Base-by-base conservation (phyloP, 805 yeast species). In the Candida odintsovae region DNA sequence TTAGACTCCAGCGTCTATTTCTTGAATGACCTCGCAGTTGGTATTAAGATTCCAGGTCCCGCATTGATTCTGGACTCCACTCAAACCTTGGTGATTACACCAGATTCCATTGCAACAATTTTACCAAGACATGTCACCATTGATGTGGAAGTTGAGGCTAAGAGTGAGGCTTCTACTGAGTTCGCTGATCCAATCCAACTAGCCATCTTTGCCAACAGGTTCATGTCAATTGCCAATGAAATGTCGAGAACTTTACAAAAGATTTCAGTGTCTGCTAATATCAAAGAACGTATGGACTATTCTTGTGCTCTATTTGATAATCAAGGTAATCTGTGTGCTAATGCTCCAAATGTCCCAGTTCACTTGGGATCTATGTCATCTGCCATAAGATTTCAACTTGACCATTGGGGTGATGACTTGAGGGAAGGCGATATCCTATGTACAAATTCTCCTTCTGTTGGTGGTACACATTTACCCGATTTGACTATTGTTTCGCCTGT, bases 401-500 rank as follows among this genome's bases (percentile, higher is more conserved):
- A 68, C 2, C 59, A 56, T 49, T 72, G 77, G 77, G 62, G 62
- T 5, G 64, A 56, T 18, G 50, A 68, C 26, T 46, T 73, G 38
- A 55, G 63, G 13, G 69, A 65, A 40, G 78, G 77, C 50, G 78
- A 73, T 57, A 67, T 73, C 36, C 51, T 73, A 22, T 65, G 66
- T 44, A 64, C 77, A 6, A 72, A 73, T 45, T 66, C 66, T 45
- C 78, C 78, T 6, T 57, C 59, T 33, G 73, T 67, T 23, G 73
- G 73, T 46, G 78, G 78, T 35, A 71, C 76, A 2, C 78, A 72
- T 54, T 58, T 73, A 33, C 78, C 77, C 20, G 78, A 73, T 57
- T 72, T 78, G 48, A 78, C 83, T 1, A 73, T 78, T 29, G 74
- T 78, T 21, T 73, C 83, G 1, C 84, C 84, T 0, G 81, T 78